These are phyloP conservation scores for Solanum chilense DNA, from an alignment of 257 asterid genomes.

Conservation along the genomic window DNA sequence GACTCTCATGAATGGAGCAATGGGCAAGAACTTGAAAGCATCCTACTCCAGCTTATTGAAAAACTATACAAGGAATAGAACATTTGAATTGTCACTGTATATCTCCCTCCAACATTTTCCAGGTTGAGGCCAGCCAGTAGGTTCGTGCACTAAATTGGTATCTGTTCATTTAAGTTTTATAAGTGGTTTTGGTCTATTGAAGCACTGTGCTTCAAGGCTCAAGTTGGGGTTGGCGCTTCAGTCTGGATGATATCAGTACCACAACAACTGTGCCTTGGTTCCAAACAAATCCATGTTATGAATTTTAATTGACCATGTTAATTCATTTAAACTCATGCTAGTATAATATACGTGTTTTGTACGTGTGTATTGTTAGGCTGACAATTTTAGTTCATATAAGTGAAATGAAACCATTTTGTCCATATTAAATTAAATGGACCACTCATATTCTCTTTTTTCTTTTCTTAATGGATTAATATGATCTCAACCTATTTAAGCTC, in stretches of 20 bases:
- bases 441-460: too few species aligned
- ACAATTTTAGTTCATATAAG: too few species aligned
- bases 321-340: background rate
- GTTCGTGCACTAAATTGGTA: background rate
- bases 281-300: background rate
- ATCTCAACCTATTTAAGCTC: too few species aligned
- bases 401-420: too few species aligned
- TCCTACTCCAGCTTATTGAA: conserved; percentile 33
- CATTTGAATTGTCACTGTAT: background rate
- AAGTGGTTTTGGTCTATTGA: background rate
- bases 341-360: background rate
- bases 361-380: background rate
- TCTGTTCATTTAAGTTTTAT: too few species aligned
- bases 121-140: background rate
- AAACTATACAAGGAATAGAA: conserved; percentile 3
- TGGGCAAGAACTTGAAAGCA: conserved; percentile 54
- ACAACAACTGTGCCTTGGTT: background rate
- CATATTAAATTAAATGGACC: too few species aligned
- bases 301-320: background rate
- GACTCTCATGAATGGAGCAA: conserved; percentile 48
- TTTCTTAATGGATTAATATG: too few species aligned
- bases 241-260: background rate
- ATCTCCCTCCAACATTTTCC: background rate
- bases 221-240: background rate
- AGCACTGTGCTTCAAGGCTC: background rate